Evolutionary conservation across 371 early-diverging fungal species (phyloP).

Genomic region (Syncephalastrum sp.): DNA sequence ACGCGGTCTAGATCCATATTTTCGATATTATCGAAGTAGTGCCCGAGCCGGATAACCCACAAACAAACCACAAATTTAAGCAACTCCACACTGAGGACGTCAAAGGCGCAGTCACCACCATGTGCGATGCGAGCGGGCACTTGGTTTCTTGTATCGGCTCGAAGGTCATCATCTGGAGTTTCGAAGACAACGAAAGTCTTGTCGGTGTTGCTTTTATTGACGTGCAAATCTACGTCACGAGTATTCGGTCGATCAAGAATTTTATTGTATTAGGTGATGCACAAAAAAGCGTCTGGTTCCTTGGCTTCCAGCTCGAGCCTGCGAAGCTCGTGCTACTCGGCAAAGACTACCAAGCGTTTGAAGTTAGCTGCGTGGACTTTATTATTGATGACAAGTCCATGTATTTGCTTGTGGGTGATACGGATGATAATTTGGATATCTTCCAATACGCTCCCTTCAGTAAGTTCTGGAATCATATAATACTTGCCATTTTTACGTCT

Average conservation of each 20-base stretch:
- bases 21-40: conserved; percentile 98
- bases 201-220: conserved; percentile 97
- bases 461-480: conserved; percentile 34
- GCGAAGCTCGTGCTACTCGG: conserved; percentile 87
- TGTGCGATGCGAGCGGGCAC: conserved; percentile 87
- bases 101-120: conserved; percentile 92
- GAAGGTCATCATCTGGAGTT: conserved; percentile 89
- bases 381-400: conserved; percentile 75
- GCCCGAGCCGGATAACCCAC: conserved; percentile 93
- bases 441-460: conserved; percentile 87
- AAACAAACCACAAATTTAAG: conserved; percentile 94
- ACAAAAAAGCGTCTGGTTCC: conserved; percentile 89
- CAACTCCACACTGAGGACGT: conserved; percentile 83
- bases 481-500: background rate
- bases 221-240: conserved; percentile 88
- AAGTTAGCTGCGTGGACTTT: conserved; percentile 72
- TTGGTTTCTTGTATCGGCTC: conserved; percentile 89
- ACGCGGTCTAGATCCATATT: conserved; percentile 66
- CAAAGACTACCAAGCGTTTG: conserved; percentile 82
- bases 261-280: conserved; percentile 93
- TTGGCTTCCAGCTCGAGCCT: conserved; percentile 97
- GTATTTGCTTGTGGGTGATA: conserved; percentile 81
- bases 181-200: conserved; percentile 87
- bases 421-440: conserved; percentile 78
- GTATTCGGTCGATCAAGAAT: conserved; percentile 84